Conservation (phyloP, 805 yeast genomes). For the Pichia cabralensis region DNA sequence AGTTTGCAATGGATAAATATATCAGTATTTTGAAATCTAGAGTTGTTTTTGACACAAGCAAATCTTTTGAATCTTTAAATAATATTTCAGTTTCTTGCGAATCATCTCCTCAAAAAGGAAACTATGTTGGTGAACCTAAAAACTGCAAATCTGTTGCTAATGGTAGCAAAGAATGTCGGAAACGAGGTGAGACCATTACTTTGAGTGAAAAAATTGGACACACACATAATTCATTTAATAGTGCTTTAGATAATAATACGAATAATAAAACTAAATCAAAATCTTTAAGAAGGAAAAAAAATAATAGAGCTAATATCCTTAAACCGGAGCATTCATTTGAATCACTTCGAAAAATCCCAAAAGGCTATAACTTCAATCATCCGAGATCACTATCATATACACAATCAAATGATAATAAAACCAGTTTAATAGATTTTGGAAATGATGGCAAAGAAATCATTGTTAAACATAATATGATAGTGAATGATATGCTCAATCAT, state of each 20-base stretch:
- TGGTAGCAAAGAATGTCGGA: neutral
- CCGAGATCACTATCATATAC: slow-evolving; percentile 5
- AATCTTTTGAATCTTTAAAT: no score
- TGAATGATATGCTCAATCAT: no score
- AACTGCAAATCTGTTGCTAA: no score
- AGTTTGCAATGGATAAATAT: slow-evolving; percentile 74
- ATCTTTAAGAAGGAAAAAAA: neutral
- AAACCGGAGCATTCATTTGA: slow-evolving; percentile 8
- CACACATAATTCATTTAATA: no score
- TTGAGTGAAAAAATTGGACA: slow-evolving; percentile 30
- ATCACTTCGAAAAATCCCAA: slow-evolving; percentile 4
- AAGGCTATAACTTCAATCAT: no score
- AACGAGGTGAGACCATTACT: slow-evolving; percentile 3
- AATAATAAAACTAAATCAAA: neutral
- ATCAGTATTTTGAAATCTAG: slow-evolving; percentile 59
- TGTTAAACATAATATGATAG: no score
- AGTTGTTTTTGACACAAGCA: slow-evolving; percentile 31
- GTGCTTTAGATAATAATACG: no score
- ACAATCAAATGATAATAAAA: no score
- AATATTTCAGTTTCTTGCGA: neutral
- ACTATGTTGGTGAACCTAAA: no score
- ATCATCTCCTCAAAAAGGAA: slow-evolving; percentile 3
- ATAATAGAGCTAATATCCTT: neutral
- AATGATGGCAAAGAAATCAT: no score
- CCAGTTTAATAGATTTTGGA: no score